Conservation (phyloP, 768 basidiomycete genomes). For the Rhodotorula paludigena region DNA sequence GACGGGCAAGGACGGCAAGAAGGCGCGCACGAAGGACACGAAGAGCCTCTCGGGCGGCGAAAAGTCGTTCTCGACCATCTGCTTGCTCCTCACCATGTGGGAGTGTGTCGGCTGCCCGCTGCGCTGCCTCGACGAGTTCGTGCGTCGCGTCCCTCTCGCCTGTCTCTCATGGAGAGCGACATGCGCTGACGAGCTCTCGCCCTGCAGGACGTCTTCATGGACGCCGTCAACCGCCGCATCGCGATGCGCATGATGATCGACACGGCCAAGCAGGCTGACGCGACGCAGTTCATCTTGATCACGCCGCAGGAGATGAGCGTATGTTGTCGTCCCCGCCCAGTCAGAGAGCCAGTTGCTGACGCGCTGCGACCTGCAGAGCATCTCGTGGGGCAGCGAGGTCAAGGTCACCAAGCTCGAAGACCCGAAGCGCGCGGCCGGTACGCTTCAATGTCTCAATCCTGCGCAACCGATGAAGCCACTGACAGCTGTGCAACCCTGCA, state of each 20-base stretch:
- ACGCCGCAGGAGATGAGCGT: slow-evolving; percentile 79
- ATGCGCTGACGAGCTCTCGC: background rate
- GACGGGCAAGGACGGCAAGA: slow-evolving; percentile 22
- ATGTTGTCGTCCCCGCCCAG: too few species aligned
- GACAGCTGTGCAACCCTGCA: background rate
- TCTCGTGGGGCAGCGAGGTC: slow-evolving; percentile 57
- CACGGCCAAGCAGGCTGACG: slow-evolving; percentile 76
- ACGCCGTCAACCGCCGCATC: slow-evolving; percentile 60
- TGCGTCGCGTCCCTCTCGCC: slow-evolving; percentile 50
- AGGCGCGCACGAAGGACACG: slow-evolving; percentile 31
- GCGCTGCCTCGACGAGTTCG: slow-evolving; percentile 96
- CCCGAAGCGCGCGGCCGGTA: slow-evolving; percentile 31
- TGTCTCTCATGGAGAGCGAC: background rate
- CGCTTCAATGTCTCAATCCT: background rate
- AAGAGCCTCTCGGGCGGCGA: slow-evolving; percentile 79
- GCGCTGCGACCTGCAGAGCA: background rate
- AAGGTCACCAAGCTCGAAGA: slow-evolving; percentile 65
- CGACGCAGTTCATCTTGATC: slow-evolving; percentile 90
- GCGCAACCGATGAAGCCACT: background rate
- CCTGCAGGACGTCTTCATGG: slow-evolving; percentile 71
- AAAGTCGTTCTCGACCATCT: slow-evolving; percentile 94
- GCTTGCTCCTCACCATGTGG: slow-evolving; percentile 89
- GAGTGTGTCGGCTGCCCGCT: slow-evolving; percentile 90
- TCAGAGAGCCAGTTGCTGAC: too few species aligned
- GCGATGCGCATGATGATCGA: slow-evolving; percentile 97